These are phyloP conservation scores for Colletotrichum australisinense DNA, from an alignment of 2,329 filamentous ascomycete species.

Conservation along the genomic window DNA sequence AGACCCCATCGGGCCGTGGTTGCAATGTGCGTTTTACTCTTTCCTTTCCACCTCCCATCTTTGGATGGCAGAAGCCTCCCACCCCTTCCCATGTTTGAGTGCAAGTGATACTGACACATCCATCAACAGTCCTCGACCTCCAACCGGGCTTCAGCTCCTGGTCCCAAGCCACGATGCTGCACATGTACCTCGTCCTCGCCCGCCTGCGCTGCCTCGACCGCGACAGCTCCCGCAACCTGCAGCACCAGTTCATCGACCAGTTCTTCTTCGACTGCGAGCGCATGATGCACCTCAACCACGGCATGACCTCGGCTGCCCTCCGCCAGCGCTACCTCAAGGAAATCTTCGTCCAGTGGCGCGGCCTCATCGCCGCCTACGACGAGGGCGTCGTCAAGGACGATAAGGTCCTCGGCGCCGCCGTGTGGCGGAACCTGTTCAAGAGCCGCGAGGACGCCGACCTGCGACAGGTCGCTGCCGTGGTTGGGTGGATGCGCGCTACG, in stretches of 20 bases:
- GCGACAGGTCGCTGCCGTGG: constrained; percentile 62
- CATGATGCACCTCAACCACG: constrained; percentile 84
- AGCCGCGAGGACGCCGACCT: constrained; percentile 65
- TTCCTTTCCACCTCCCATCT: not conserved
- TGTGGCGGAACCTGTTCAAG: constrained; percentile 96
- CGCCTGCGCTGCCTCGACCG: constrained; percentile 83
- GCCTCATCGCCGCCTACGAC: constrained; percentile 85
- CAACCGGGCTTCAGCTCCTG: constrained; percentile 92
- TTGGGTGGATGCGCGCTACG: constrained; percentile 65
- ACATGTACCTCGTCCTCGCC: constrained; percentile 91
- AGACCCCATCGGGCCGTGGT: constrained; percentile 81
- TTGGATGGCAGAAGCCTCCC: not conserved
- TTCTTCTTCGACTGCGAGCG: constrained; percentile 93
- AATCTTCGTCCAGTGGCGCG: constrained; percentile 93
- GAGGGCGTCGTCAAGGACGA: constrained; percentile 83
- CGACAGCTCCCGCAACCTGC: constrained; percentile 78
- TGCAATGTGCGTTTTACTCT: constrained; percentile 69
- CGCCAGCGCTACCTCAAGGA: constrained; percentile 83
- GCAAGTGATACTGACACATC: constrained; percentile 15
- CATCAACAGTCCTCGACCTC: constrained; percentile 75
- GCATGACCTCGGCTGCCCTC: constrained; percentile 68
- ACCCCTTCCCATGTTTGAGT: too few relatives aligned
- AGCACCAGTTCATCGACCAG: constrained; percentile 92
- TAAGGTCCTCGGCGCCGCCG: constrained; percentile 80
- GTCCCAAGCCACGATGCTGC: constrained; percentile 95